Conservation (phyloP, 2,329 filamentous ascomycete genomes). For the Aspergillaceae sp. region DNA sequence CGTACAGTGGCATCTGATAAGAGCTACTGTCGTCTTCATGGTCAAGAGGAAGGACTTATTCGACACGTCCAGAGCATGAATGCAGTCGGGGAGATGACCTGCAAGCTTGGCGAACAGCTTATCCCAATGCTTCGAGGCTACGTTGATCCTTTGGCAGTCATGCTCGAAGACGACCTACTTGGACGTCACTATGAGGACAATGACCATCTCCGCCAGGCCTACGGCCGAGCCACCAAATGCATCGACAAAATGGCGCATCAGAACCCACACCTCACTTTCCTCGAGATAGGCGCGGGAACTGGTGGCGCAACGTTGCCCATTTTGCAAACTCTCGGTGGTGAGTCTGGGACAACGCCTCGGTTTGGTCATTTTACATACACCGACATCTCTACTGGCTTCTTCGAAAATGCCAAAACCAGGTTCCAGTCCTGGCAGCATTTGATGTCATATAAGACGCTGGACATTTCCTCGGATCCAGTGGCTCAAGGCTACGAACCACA, state of each 20-base stretch:
- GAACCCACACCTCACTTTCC: constrained; percentile 17
- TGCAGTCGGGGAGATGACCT: background rate
- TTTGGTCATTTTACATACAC: constrained; percentile 19
- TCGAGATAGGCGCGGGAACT: constrained; percentile 21
- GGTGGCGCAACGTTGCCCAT: constrained; percentile 17
- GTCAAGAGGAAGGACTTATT: background rate
- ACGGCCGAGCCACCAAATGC: constrained; percentile 13
- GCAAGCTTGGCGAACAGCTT: constrained; percentile 11
- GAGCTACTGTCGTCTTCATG: background rate
- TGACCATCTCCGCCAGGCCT: constrained; percentile 12
- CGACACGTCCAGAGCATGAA: background rate
- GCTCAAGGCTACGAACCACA: constrained; percentile 17
- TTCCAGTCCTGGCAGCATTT: constrained; percentile 16
- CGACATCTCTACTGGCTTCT: constrained; percentile 23
- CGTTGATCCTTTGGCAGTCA: constrained; percentile 19
- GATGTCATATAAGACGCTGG: constrained; percentile 19
- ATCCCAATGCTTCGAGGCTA: constrained; percentile 16
- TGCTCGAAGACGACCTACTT: constrained; percentile 19
- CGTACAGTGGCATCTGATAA: no score
- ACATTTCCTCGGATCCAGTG: constrained; percentile 18
- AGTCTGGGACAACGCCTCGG: constrained; percentile 6
- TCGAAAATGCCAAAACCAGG: constrained; percentile 18
- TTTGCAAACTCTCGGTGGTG: constrained; percentile 11
- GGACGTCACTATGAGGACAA: constrained; percentile 14
- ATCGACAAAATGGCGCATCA: constrained; percentile 22